Evolutionary conservation across 805 yeast species (phyloP), one percentile per base, ranked within the genome.

Genomic region (Suhomyces sp.): DNA sequence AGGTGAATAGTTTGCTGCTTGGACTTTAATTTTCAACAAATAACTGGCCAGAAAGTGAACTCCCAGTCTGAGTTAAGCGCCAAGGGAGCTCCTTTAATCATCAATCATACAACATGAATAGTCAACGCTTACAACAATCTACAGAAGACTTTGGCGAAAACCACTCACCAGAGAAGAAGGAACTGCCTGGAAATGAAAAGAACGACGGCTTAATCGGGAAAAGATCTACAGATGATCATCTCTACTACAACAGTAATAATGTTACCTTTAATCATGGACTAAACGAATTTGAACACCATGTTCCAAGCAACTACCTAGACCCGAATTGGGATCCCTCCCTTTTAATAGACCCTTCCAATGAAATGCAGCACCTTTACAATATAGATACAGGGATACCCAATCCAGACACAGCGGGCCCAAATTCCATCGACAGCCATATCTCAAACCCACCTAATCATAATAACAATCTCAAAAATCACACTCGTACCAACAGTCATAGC

Each of bases 241-340:
- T 22, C 25, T 41, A 41, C 29, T 3, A 25, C 27, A 25, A 27
- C 31, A 41, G 4, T 20, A 41, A 22, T n/a, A 41, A 21, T n/a
- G 20, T 10, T n/a, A 13, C 9, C 27, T 21, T 22, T 20, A 41
- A 12, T 20, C 44, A 41, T 13, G 29, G 19, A 22, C 44, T 22
- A 20, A 41, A 41, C 20, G 44, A 41, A 29, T 51, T 48, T 19
- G 55, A 44, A 19, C 49, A 50, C 31, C 41, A 50, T 12, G 44
- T 53, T 48, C 56, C 27, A 17, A 22, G 29, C 9, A 46, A 17
- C 15, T 60, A 61, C 43, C 51, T 63, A n/a, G 70, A 66, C 46
- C 43, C 61, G 6, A 57, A 63, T 57, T 73, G 78, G 78, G 66
- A 72, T 3, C 60, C 67, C 24, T 61, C 63, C 39, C 52, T 71